phyloP scores from a whole-genome alignment of 352 stramenopile species.

The Pythium dissotocum region DNA sequence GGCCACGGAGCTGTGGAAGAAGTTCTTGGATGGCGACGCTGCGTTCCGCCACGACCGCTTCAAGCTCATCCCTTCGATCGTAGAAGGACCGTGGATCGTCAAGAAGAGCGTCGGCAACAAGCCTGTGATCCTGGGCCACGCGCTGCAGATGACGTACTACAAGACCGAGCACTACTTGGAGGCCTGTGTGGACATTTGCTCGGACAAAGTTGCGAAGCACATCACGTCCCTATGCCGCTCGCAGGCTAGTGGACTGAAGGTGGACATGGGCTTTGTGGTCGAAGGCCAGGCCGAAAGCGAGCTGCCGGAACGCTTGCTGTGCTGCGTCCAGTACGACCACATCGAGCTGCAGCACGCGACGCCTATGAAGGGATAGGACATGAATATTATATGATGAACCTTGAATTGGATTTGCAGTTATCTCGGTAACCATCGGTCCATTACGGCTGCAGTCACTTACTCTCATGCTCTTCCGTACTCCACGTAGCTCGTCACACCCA shows the following conservation, averaged over 20 bases:
- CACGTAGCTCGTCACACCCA: too few relatives aligned
- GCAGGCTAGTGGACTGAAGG: slow-evolving; percentile 59
- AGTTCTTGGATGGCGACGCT: slow-evolving; percentile 64
- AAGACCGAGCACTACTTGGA: slow-evolving; percentile 68
- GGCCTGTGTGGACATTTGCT: slow-evolving; percentile 76
- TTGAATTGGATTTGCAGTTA: too few relatives aligned
- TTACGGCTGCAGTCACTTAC: too few relatives aligned
- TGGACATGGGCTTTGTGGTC: slow-evolving; percentile 83
- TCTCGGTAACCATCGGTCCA: too few relatives aligned
- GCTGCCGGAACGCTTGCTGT: slow-evolving; percentile 77
- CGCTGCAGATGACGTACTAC: slow-evolving; percentile 63
- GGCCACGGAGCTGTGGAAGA: slow-evolving; percentile 48
- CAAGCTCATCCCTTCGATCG: slow-evolving; percentile 80
- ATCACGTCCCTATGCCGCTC: slow-evolving; percentile 76
- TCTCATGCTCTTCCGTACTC: too few relatives aligned
- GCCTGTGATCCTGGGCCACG: slow-evolving; percentile 73
- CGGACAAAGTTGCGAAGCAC: slow-evolving; percentile 71
- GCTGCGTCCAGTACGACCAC: slow-evolving; percentile 78
- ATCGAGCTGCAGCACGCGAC: slow-evolving; percentile 63
- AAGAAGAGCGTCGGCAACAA: slow-evolving; percentile 80
- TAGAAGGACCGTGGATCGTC: slow-evolving; percentile 80
- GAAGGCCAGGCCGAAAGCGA: slow-evolving; percentile 70
- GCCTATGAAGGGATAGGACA: slow-evolving; percentile 33
- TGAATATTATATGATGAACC: too few relatives aligned
- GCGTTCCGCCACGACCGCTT: slow-evolving; percentile 70